Evolutionary conservation across 2,329 filamentous ascomycete species (phyloP), one percentile per base, ranked within the genome.

Genomic region (Tolypocladium amazonense): DNA sequence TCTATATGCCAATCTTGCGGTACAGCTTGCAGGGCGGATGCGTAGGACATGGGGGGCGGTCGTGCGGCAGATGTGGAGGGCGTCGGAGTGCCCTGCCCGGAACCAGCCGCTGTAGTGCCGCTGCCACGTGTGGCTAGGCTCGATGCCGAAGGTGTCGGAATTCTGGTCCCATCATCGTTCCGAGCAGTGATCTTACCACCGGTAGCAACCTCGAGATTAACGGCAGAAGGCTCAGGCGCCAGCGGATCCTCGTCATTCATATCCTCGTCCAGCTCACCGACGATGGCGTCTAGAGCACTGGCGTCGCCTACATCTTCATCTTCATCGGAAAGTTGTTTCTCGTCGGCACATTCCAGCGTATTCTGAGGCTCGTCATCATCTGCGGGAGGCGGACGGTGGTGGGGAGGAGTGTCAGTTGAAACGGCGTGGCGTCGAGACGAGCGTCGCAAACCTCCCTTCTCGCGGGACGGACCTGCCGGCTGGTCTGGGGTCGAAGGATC

Each of bases 1-100:
- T 97, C 90, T 62, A 99, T 92, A 68, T 99, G 93, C 94, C 94
- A 99, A 69, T 97, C 92, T 69, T 95, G 89, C 1, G 92, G 90
- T 0, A 85, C 79, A 18, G 89, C 80, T 66, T 92, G 89, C 58
- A 95, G 83, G 4, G 91, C 91, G 58, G 90, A 89, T 30, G 92
- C 88, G 72, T 97, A 96, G 0, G 92, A 91, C 73, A 90, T 85
- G 2, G 88, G 82, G 9, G 61, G 59, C 25, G 59, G 56, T 12
- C 88, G 82, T 11, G 86, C 81, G 12, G 86, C 81, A 20, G 87
- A 77, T 0, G 84, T 70, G 1, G 80, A 75, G 27, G 81, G 76
- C 2, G 79, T 78, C 7, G 81, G 75, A 5, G 79, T 76, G 62
- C 71, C 74, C 62, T 77, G 78, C 41, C 69, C 72, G 45, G 73